Conservation (phyloP, 23 red algal species). For the Rhodosorus marinus region DNA sequence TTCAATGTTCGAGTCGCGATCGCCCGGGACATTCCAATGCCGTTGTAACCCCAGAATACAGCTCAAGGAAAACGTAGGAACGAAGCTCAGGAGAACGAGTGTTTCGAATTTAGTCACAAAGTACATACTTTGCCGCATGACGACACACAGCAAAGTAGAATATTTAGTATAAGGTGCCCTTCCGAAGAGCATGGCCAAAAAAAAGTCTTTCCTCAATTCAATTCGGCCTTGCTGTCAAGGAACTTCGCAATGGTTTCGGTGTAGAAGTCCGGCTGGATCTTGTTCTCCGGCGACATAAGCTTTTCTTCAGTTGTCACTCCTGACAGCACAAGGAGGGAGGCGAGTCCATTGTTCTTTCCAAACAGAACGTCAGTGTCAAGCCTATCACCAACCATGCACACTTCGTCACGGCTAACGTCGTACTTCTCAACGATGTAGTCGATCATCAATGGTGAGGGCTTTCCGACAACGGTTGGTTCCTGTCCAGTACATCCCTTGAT, state of each 20-base stretch:
- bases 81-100: too few relatives aligned
- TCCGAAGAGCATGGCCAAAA: too few relatives aligned
- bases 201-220: neutral
- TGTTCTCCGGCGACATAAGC: conserved; percentile 15
- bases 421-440: conserved; percentile 87
- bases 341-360: conserved; percentile 83
- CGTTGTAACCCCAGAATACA: too few relatives aligned
- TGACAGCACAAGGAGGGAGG: conserved; percentile 49
- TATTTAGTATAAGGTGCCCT: too few relatives aligned
- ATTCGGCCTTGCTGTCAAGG: too few relatives aligned
- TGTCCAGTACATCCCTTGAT: conserved; percentile 85
- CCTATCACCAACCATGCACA: conserved; percentile 98
- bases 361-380: conserved; percentile 97
- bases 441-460: conserved; percentile 86
- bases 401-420: conserved; percentile 36
- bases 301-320: conserved; percentile 82
- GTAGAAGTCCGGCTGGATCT: conserved; percentile 59
- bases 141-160: too few relatives aligned
- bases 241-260: conserved; percentile 83
- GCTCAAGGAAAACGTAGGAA: too few relatives aligned
- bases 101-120: too few relatives aligned
- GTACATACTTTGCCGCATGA: too few relatives aligned
- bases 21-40: too few relatives aligned
- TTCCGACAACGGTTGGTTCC: conserved; percentile 95
- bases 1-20: too few relatives aligned